Evolutionary conservation across 495 filamentous ascomycete species (phyloP).

Genomic region (Neurospora intermedia): DNA sequence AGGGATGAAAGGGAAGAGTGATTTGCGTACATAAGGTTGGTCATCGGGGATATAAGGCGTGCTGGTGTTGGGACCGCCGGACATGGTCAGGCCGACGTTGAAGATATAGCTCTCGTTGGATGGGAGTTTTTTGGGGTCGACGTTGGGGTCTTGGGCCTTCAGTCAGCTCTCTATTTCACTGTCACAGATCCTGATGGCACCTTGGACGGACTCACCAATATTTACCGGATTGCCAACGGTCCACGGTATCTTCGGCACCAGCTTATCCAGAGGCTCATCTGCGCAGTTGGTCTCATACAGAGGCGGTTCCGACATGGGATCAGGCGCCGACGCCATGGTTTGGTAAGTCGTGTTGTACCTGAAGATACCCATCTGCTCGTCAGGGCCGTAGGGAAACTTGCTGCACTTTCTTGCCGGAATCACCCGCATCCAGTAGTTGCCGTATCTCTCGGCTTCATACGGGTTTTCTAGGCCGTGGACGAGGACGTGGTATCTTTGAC

Average conservation of each 20-base stretch:
- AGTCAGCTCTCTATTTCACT: neutral
- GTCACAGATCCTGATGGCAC: neutral
- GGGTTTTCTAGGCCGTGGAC: conserved; percentile 39
- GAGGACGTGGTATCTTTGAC: conserved; percentile 54
- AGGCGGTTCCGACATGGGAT: conserved; percentile 8
- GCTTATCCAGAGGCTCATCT: conserved; percentile 5
- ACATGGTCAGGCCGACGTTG: conserved; percentile 4
- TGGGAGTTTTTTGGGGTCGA: neutral
- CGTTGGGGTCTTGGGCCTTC: neutral
- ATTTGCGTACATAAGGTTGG: neutral
- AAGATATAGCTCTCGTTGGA: conserved; percentile 6
- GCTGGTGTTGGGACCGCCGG: conserved; percentile 5
- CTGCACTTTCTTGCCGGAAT: neutral
- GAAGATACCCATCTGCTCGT: conserved; percentile 9
- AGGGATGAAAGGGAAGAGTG: neutral
- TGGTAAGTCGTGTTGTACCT: conserved; percentile 1
- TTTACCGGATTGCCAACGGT: conserved; percentile 7
- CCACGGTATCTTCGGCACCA: conserved; percentile 3
- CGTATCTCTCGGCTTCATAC: conserved; percentile 1
- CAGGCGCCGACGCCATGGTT: neutral
- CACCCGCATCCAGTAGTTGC: conserved; percentile 40
- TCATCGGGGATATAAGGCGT: conserved; percentile 4
- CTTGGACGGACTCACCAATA: neutral
- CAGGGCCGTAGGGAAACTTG: conserved; percentile 6
- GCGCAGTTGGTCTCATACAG: conserved; percentile 5